These are phyloP conservation scores for Neurospora sp. DNA, from an alignment of 495 filamentous ascomycete genomes.

Conservation along the genomic window DNA sequence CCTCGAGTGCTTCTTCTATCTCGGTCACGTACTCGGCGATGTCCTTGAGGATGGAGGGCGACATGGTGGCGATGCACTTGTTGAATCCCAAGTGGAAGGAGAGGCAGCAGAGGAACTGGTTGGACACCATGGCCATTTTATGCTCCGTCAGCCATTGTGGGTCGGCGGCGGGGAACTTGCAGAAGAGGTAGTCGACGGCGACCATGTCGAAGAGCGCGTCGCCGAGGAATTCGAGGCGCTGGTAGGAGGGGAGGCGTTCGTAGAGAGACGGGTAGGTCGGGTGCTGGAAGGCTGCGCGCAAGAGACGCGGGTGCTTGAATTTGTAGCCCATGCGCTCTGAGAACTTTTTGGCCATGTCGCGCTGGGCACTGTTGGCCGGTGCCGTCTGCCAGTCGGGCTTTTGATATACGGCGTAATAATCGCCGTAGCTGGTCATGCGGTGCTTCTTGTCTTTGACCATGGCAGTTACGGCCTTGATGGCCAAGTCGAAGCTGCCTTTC, in stretches of 20 bases:
- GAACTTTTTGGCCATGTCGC: constrained; percentile 57
- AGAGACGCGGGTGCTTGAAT: constrained; percentile 69
- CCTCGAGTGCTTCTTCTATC: constrained; percentile 44
- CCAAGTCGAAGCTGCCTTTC: constrained; percentile 54
- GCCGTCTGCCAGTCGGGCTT: constrained; percentile 62
- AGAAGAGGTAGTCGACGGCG: constrained; percentile 71
- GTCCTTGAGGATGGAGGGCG: constrained; percentile 45
- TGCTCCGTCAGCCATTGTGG: constrained; percentile 98
- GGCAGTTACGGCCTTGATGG: constrained; percentile 71
- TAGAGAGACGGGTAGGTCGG: constrained; percentile 62
- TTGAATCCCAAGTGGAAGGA: constrained; percentile 71
- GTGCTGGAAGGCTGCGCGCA: constrained; percentile 82
- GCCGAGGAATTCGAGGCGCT: constrained; percentile 88
- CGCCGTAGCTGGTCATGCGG: constrained; percentile 51
- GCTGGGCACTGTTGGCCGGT: constrained; percentile 48
- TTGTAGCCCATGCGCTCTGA: constrained; percentile 59
- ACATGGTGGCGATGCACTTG: constrained; percentile 56
- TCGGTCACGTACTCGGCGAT: constrained; percentile 63
- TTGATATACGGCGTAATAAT: constrained; percentile 63
- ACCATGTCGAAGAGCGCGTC: constrained; percentile 86
- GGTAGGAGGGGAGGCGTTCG: constrained; percentile 77
- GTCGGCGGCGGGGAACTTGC: constrained; percentile 64
- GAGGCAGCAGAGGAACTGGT: constrained; percentile 82
- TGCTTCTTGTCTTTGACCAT: constrained; percentile 64
- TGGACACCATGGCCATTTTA: constrained; percentile 99